phyloP scores from a whole-genome alignment of 2,329 filamentous ascomycete species.

The Clonostachys chloroleuca region DNA sequence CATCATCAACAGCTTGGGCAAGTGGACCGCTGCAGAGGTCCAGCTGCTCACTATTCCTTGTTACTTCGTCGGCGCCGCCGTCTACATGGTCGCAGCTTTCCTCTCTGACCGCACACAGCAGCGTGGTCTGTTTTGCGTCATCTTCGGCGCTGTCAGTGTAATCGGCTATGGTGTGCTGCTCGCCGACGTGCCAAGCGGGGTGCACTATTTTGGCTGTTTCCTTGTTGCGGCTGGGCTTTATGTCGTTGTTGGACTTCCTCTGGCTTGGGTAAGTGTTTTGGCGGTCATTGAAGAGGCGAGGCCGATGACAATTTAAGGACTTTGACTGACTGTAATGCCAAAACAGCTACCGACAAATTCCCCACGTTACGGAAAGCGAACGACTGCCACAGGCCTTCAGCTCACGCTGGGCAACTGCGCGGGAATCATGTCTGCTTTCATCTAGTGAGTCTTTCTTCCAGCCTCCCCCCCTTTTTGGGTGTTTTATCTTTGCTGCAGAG shows the following conservation, averaged over 20 bases:
- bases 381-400: constrained; percentile 67
- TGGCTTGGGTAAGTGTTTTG: constrained; percentile 42
- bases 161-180: constrained; percentile 67
- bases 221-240: constrained; percentile 73
- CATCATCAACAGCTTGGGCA: constrained; percentile 67
- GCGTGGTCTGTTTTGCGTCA: constrained; percentile 59
- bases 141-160: constrained; percentile 59
- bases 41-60: constrained; percentile 77
- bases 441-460: constrained; percentile 33
- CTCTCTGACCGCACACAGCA: constrained; percentile 64
- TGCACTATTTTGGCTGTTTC: constrained; percentile 72
- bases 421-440: constrained; percentile 71
- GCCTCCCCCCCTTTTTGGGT: neutral
- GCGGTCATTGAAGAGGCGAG: too few species aligned
- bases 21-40: constrained; percentile 59
- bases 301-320: neutral
- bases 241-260: constrained; percentile 47
- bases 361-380: constrained; percentile 72
- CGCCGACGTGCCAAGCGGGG: constrained; percentile 52
- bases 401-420: constrained; percentile 66
- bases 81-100: constrained; percentile 62
- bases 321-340: neutral
- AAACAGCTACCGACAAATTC: constrained; percentile 58
- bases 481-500: neutral
- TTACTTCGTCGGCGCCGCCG: constrained; percentile 67